Evolutionary conservation across 495 filamentous ascomycete species (phyloP).

Genomic region (Penicillium daleae): DNA sequence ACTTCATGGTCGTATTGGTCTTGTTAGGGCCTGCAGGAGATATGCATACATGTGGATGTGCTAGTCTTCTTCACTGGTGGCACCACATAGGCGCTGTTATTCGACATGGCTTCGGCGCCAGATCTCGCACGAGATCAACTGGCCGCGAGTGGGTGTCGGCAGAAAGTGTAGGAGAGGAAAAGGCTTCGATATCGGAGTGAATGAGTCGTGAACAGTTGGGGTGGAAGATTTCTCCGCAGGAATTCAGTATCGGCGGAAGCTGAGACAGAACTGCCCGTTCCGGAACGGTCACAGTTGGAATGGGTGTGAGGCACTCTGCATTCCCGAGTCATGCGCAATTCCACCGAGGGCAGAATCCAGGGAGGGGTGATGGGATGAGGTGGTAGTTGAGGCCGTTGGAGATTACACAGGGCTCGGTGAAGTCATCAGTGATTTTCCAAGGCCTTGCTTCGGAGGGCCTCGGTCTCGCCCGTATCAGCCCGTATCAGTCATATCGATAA

Average conservation of each 20-base stretch:
- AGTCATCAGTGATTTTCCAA: conserved; percentile 5
- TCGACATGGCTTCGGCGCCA: conserved; percentile 34
- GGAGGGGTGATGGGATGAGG: not conserved
- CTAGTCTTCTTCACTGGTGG: conserved; percentile 38
- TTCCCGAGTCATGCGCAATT: conserved; percentile 3
- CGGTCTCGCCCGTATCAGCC: conserved; percentile 3
- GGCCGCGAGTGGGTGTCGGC: not conserved
- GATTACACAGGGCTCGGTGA: conserved; percentile 6
- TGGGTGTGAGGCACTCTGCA: conserved; percentile 10
- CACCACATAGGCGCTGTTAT: conserved; percentile 39
- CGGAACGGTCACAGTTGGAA: conserved; percentile 9
- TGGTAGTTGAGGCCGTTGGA: not conserved
- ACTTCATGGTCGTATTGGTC: not conserved
- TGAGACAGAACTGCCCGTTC: conserved; percentile 10
- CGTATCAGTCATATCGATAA: conserved; percentile 6
- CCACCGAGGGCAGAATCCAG: not conserved
- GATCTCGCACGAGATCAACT: conserved; percentile 7
- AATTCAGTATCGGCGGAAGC: conserved; percentile 16
- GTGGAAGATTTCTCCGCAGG: conserved; percentile 18
- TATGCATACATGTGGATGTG: conserved; percentile 37
- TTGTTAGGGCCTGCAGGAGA: not conserved
- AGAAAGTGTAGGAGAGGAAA: not conserved
- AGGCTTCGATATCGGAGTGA: conserved; percentile 24
- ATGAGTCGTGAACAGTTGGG: not conserved
- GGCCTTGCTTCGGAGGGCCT: not conserved